These are phyloP conservation scores for Fremontodendron californicum DNA, from an alignment of 345 rosid species.

Conservation along the genomic window DNA sequence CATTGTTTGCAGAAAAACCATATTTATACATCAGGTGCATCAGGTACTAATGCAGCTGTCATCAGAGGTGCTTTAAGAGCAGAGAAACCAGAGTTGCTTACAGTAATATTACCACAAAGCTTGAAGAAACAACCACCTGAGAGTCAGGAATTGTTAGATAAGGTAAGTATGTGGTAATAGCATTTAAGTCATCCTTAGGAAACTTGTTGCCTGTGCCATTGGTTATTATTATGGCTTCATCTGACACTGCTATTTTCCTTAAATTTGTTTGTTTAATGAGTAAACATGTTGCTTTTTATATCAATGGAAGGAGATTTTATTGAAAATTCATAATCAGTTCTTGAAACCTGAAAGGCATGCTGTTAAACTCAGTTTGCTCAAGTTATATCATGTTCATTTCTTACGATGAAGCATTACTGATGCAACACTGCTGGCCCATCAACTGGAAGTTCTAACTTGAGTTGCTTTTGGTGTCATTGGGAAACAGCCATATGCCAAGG, in stretches of 20 bases:
- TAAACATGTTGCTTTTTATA: neutral
- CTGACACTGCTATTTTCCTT: neutral
- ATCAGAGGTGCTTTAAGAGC: constrained; percentile 98
- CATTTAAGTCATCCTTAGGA: neutral
- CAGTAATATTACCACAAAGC: constrained; percentile 90
- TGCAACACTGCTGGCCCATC: neutral
- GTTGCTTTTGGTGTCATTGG: neutral
- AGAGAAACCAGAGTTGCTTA: constrained; percentile 87
- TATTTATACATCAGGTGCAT: constrained; percentile 96
- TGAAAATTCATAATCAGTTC: neutral
- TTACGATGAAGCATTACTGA: neutral
- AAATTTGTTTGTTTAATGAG: neutral
- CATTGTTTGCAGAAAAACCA: constrained; percentile 82
- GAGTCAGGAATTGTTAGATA: constrained; percentile 86
- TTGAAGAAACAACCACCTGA: constrained; percentile 91
- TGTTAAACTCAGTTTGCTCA: constrained; percentile 4
- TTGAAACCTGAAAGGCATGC: neutral
- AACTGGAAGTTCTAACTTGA: neutral
- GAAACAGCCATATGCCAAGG: neutral
- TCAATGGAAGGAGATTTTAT: neutral
- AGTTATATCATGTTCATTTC: neutral
- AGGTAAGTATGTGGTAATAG: constrained; percentile 42
- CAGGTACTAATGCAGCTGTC: constrained; percentile 97
- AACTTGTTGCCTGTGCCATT: neutral
- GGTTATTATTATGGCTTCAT: constrained; percentile 1